phyloP scores from a whole-genome alignment of 2,329 filamentous ascomycete species.

The Bipolaris sorokiniana region DNA sequence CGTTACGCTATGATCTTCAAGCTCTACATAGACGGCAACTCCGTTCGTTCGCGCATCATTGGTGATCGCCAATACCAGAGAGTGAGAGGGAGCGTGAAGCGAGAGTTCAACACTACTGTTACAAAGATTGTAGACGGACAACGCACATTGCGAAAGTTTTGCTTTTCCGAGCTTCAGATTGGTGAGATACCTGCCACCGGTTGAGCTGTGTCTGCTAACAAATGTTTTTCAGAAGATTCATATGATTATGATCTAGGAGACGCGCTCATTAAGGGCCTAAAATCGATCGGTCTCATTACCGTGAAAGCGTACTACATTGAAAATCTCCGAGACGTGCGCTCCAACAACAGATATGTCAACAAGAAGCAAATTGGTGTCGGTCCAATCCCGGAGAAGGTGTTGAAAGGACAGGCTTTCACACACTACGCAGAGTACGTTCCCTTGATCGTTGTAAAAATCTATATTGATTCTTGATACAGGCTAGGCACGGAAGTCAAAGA shows the following conservation, averaged over 20 bases:
- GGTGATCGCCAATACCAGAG: not conserved
- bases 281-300: constrained; percentile 24
- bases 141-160: constrained; percentile 23
- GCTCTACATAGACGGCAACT: not conserved
- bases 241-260: not conserved
- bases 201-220: not conserved
- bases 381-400: constrained; percentile 28
- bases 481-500: not conserved
- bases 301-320: constrained; percentile 13
- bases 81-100: not conserved
- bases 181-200: constrained; percentile 5
- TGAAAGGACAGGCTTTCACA: constrained; percentile 26
- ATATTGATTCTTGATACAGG: not conserved
- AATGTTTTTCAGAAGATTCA: constrained; percentile 10
- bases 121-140: not conserved
- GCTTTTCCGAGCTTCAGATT: constrained; percentile 26
- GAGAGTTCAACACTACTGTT: not conserved
- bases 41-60: not conserved
- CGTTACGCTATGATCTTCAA: not conserved
- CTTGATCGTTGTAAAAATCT: too few species aligned
- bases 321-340: not conserved
- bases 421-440: constrained; percentile 19
- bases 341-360: not conserved
- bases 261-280: constrained; percentile 11
- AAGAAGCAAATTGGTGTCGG: not conserved